Evolutionary conservation across 192 early-diverging fungal genomes (phyloP).

Genomic region (Coemansia sp.): DNA sequence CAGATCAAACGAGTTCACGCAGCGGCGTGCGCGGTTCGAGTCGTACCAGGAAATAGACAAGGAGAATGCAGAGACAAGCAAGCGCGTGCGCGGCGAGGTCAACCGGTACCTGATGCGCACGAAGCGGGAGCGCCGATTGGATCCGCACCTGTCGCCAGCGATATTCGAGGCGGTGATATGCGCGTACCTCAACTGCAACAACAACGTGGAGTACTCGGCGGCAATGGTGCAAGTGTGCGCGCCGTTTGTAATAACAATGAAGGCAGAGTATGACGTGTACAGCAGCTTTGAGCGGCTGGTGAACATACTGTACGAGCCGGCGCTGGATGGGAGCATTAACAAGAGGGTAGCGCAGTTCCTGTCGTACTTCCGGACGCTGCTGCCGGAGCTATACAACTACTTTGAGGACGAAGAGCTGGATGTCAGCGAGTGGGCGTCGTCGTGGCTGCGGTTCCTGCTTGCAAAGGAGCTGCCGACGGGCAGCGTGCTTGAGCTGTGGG

Average conservation of each 20-base stretch:
- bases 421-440: constrained; percentile 80
- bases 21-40: constrained; percentile 58
- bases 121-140: constrained; percentile 32
- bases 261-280: constrained; percentile 76
- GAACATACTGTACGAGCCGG: constrained; percentile 70
- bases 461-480: constrained; percentile 82
- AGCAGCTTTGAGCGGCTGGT: constrained; percentile 80
- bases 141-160: constrained; percentile 52
- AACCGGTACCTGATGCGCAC: constrained; percentile 60
- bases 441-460: constrained; percentile 80
- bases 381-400: constrained; percentile 89
- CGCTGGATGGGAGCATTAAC: constrained; percentile 62
- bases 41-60: constrained; percentile 75
- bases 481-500: constrained; percentile 80
- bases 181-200: constrained; percentile 79
- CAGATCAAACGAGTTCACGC: constrained; percentile 71
- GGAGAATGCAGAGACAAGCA: constrained; percentile 57
- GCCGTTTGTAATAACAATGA: constrained; percentile 76
- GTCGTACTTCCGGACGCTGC: constrained; percentile 74
- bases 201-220: constrained; percentile 73
- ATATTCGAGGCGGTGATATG: constrained; percentile 86
- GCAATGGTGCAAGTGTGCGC: constrained; percentile 75
- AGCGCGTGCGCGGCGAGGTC: constrained; percentile 80
- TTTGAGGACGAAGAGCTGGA: constrained; percentile 96
- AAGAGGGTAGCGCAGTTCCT: constrained; percentile 83